These are phyloP conservation scores for Salix suchowensis DNA, from an alignment of 345 rosid species.

Conservation along the genomic window DNA sequence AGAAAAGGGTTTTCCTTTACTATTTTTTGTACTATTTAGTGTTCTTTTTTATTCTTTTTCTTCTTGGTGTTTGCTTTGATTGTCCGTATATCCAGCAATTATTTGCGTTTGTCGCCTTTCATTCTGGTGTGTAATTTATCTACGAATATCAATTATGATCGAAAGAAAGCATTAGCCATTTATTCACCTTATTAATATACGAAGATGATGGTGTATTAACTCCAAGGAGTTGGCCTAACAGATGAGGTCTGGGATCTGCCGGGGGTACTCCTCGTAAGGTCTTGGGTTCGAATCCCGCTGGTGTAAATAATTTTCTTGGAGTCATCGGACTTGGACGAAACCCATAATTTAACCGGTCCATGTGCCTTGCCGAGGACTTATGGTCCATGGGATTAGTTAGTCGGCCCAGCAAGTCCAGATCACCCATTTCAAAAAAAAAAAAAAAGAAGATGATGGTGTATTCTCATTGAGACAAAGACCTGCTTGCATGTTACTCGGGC, in stretches of 20 bases:
- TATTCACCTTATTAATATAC: background rate
- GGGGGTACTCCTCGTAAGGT: too few species aligned
- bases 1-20: background rate
- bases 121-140: constrained; percentile 15
- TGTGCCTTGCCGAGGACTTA: too few species aligned
- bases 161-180: background rate
- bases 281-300: too few species aligned
- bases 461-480: constrained; percentile 14
- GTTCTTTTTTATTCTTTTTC: background rate
- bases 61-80: constrained; percentile 18
- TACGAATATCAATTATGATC: constrained; percentile 8
- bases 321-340: too few species aligned
- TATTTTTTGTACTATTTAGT: background rate
- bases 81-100: constrained; percentile 36
- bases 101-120: constrained; percentile 40
- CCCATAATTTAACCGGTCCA: too few species aligned
- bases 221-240: too few species aligned
- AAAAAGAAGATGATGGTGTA: background rate
- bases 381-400: too few species aligned
- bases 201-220: background rate
- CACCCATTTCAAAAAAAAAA: too few species aligned
- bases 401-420: too few species aligned
- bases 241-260: too few species aligned
- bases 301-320: too few species aligned
- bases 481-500: background rate